These are phyloP conservation scores for Sporothrix pallida DNA, from an alignment of 2,329 filamentous ascomycete genomes.

Conservation along the genomic window DNA sequence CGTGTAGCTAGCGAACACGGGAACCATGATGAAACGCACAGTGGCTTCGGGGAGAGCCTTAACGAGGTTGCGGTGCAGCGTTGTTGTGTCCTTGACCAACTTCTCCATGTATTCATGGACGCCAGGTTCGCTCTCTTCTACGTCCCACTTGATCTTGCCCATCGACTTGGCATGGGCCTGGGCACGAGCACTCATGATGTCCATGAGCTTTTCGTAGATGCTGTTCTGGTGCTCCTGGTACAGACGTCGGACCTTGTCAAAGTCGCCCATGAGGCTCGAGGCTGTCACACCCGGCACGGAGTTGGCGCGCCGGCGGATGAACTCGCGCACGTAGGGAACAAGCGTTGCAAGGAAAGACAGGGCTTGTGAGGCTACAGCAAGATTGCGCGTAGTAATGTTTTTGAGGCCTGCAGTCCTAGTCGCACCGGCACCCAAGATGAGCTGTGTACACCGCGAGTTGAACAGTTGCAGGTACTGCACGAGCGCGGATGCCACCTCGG, in stretches of 20 bases:
- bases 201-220: slow-evolving; percentile 90
- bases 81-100: slow-evolving; percentile 82
- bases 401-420: slow-evolving; percentile 87
- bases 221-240: slow-evolving; percentile 88
- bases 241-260: slow-evolving; percentile 82
- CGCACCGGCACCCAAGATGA: slow-evolving; percentile 93
- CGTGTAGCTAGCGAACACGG: slow-evolving; percentile 82
- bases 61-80: slow-evolving; percentile 79
- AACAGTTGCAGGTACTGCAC: slow-evolving; percentile 90
- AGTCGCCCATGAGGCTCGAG: slow-evolving; percentile 74
- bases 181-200: slow-evolving; percentile 85
- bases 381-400: slow-evolving; percentile 95
- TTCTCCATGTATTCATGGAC: slow-evolving; percentile 83
- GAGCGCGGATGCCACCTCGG: slow-evolving; percentile 78
- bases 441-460: slow-evolving; percentile 93
- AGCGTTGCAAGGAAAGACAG: slow-evolving; percentile 85
- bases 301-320: slow-evolving; percentile 76
- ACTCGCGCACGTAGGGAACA: slow-evolving; percentile 89
- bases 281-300: slow-evolving; percentile 50
- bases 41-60: slow-evolving; percentile 80
- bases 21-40: slow-evolving; percentile 81
- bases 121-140: slow-evolving; percentile 43
- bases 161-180: slow-evolving; percentile 75
- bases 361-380: slow-evolving; percentile 88
- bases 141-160: slow-evolving; percentile 77